These are phyloP conservation scores for Phaseolus coccineus DNA, from an alignment of 331 rosid genomes.

Conservation along the genomic window DNA sequence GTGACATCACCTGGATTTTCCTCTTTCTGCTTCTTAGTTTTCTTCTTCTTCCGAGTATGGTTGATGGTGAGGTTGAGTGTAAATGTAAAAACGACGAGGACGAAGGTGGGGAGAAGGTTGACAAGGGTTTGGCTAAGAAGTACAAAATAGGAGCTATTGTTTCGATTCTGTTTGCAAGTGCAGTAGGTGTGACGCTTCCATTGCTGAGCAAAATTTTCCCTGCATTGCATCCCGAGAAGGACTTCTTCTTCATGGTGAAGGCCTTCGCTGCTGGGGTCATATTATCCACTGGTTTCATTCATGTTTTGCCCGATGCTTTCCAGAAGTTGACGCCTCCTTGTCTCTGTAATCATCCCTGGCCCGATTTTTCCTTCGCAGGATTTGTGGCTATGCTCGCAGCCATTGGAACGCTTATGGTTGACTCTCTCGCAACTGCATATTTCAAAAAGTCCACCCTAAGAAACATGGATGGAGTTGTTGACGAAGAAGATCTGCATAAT, in stretches of 20 bases:
- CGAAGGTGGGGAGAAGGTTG: not conserved
- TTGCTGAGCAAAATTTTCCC: slow-evolving; percentile 52
- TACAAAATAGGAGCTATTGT: slow-evolving; percentile 57
- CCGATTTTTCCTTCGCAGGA: slow-evolving; percentile 61
- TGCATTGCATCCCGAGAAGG: slow-evolving; percentile 56
- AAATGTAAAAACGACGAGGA: slow-evolving; percentile 35
- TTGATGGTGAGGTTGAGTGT: slow-evolving; percentile 40
- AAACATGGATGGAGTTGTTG: not conserved
- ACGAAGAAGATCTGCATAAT: slow-evolving; percentile 43
- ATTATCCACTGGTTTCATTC: no score
- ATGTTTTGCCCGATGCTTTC: no score
- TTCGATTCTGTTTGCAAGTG: slow-evolving; percentile 62
- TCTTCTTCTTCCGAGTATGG: not conserved
- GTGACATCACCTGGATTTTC: not conserved
- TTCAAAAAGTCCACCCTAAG: slow-evolving; percentile 24
- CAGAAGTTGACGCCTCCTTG: slow-evolving; percentile 44
- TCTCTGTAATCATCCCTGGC: slow-evolving; percentile 52
- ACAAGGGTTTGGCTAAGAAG: slow-evolving; percentile 40
- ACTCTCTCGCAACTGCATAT: slow-evolving; percentile 60
- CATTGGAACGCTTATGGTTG: slow-evolving; percentile 64
- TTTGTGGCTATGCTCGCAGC: slow-evolving; percentile 70
- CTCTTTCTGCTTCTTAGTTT: not conserved
- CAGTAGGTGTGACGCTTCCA: slow-evolving; percentile 64
- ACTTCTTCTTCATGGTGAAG: slow-evolving; percentile 59
- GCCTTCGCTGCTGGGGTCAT: slow-evolving; percentile 50